Base-by-base conservation (phyloP, 805 yeast genomes). In the Myxozyma sirexii region DNA sequence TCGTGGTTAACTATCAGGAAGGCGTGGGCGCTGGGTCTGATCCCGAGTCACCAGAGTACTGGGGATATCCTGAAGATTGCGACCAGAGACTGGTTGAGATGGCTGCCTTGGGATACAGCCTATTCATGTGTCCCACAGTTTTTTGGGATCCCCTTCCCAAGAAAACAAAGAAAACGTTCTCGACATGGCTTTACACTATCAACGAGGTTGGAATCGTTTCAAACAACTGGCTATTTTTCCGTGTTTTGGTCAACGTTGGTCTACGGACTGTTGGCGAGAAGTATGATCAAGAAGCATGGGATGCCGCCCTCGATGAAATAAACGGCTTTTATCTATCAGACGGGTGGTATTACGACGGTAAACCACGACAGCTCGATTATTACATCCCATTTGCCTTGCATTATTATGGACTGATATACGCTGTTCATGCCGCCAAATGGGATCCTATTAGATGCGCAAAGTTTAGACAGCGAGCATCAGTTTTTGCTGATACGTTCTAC, bases 321-420 rank as follows among this genome's bases (percentile, higher is more conserved):
- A 71, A 71, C 29, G 27, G 33, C 2, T 63, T 65, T 50, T 70
- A 72, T 50, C 37, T 72, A 21, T 60, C 57, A 7, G 73, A 71
- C 46, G 75, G 75, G 2, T 72, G 74, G 74, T 72, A 71, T 57
- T 65, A 70, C 19, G 75, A 72, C 64, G 75, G 75, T 26, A 48
- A 56, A 21, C 50, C 54, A 10, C 43, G 47, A 21, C 56, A 69
- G 37, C 67, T 71, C 39, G 75, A 72, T 54, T 68, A 72, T 59
- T 72, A 72, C 55, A 70, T 71, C 50, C 65, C 72, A 8, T 72
- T 70, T 66, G 75, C 75, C 15, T 62, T 72, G 43, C 75, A 72
- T 47, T 72, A 60, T 49, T 72, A 71, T 57, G 67, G 71, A 19
- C 57, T 72, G 17, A 49, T 72, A 19, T 72, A 69, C 59, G 47